Base-by-base conservation (phyloP, 441 rosid species). In the Arabidopsis hybrid region DNA sequence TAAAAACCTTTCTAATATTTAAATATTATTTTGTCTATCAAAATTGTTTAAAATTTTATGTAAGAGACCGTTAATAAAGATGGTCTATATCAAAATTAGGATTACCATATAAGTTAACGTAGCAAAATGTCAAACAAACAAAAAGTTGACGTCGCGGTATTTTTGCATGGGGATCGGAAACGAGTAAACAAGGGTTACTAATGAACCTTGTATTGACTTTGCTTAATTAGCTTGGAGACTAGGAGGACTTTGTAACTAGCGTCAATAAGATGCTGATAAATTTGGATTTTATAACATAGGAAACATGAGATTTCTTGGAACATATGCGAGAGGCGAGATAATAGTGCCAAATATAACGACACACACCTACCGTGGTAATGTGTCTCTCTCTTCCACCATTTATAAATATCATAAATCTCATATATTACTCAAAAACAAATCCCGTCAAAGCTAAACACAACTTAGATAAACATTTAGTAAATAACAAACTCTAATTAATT, bases 91-190 rank as follows among this genome's bases (percentile, higher is more conserved):
- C 26, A 8, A 5, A 1, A 3, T 9, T 10, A 40, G 42, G 13
- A 3, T 47, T 7, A 47, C n/a, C 21, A 46, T n/a, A 49, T 49
- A 18, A 39, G 8, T 29, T 31, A 45, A 53, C 50, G 13, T 45
- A 38, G 59, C 59, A 46, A 36, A 31, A 31, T 31, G 32, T 31
- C 32, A 31, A 4, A 4, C 4, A 31, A 31, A 31, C 2, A 29
- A 31, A 36, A 18, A 39, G 8, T 29, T 31, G 45, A 53, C 50
- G 13, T 45, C 39, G 50, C 59, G 36, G 26, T 7, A 17, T 31
- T 49, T 17, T 47, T 66, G 61, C 77, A 65, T 65, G 77, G 77
- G 77, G 65, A 56, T 63, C 57, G 77, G 29, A 62, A 56, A 21
- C 16, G 51, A 73, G 21, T 18, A 43, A 55, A 21, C 56, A 18